Conservation (phyloP, 228 moss, liverwort and hornwort genomes). For the Sphagnum magellanicum region DNA sequence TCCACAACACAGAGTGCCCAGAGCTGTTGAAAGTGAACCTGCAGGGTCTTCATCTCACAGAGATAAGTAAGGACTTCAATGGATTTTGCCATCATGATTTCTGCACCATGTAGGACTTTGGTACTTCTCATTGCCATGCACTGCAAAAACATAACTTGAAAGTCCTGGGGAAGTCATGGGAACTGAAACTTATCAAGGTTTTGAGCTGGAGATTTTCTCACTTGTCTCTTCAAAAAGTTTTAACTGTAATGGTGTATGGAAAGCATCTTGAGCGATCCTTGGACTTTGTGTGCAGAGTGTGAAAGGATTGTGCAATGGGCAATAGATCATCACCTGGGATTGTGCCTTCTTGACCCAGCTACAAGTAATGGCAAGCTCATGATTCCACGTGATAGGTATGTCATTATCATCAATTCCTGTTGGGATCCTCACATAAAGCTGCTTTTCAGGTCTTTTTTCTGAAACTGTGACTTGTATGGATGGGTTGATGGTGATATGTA, state of each 20-base stretch:
- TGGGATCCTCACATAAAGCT: not conserved
- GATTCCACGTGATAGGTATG: constrained; percentile 95
- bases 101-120: no score
- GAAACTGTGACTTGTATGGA: not conserved
- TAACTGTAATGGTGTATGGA: no score
- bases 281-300: constrained; percentile 49
- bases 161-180: no score
- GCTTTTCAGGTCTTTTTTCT: not conserved
- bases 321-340: constrained; percentile 82
- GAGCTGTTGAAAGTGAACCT: constrained; percentile 50
- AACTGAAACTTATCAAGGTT: no score
- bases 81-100: no score
- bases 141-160: no score
- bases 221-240: no score
- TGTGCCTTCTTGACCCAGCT: constrained; percentile 60
- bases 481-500: constrained; percentile 13
- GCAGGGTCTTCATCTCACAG: constrained; percentile 64
- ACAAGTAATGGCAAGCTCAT: constrained; percentile 95
- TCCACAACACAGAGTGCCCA: constrained; percentile 74
- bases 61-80: constrained; percentile 45
- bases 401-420: not conserved
- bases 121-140: no score
- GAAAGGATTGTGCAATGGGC: constrained; percentile 91
- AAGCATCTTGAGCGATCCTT: not conserved
- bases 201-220: no score